These are phyloP conservation scores for Chrysanthemum lavandulifolium DNA, from an alignment of 129 eudicot species.

Conservation along the genomic window DNA sequence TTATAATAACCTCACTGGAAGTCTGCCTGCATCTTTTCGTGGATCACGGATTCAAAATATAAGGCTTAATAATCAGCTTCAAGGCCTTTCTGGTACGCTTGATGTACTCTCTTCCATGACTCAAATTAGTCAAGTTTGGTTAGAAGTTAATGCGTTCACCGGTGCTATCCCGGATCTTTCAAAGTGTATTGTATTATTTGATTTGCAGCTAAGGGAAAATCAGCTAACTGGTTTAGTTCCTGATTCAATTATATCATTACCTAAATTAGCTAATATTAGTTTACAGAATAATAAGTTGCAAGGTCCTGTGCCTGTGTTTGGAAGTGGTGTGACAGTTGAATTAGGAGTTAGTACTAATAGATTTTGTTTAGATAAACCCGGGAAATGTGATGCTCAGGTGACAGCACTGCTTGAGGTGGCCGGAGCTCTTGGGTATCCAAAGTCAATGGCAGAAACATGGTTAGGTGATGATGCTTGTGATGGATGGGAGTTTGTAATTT, in stretches of 20 bases:
- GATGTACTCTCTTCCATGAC: slow-evolving; percentile 8
- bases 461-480: slow-evolving; percentile 37
- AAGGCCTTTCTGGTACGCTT: slow-evolving; percentile 19
- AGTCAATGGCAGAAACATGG: slow-evolving; percentile 38
- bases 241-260: no score
- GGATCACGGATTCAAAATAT: not conserved
- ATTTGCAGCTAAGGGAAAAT: no score
- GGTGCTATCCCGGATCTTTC: not conserved
- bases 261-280: no score
- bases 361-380: slow-evolving; percentile 35
- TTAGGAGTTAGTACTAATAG: slow-evolving; percentile 38
- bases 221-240: no score
- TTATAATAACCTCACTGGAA: slow-evolving; percentile 13
- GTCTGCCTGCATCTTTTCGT: not conserved
- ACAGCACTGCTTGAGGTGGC: slow-evolving; percentile 39
- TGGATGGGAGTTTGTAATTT: slow-evolving; percentile 7
- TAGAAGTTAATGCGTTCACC: slow-evolving; percentile 3
- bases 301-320: no score
- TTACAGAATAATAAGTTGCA: no score
- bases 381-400: slow-evolving; percentile 52
- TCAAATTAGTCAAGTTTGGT: not conserved
- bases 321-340: not conserved
- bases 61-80: not conserved
- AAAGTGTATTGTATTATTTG: no score
- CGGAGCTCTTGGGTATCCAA: slow-evolving; percentile 43